Evolutionary conservation across 352 stramenopile genomes (phyloP), one percentile per base, ranked within the genome.

Genomic region (Phytophthora citricola): DNA sequence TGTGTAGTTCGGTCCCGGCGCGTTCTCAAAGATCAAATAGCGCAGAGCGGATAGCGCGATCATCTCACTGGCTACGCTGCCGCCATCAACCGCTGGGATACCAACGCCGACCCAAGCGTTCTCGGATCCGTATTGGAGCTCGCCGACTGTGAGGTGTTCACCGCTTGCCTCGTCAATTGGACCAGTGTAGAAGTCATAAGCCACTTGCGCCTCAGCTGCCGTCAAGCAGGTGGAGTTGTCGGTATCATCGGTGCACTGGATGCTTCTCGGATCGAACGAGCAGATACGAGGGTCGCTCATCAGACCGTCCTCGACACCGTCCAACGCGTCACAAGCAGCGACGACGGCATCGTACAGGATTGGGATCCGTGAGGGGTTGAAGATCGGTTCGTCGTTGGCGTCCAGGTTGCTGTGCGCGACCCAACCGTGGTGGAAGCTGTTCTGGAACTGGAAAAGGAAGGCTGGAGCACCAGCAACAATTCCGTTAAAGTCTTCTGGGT

Each of bases 391-490:
- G 20, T 70, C 12, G n/a, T 58, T 65, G 65, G 15, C 29, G 17
- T 54, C 47, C 29, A 64, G 22, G 36, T 78, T 81, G 41, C 69
- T 70, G 17, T 51, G 41, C 0, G 71, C 54, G 2, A 61, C 50
- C 66, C 66, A 79, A 5, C 27, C 71, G 46, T 79, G 71, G 49
- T 79, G 71, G 51, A 79, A 65, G 4, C 60, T 71, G 62, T 79
- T 79, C 49, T 79, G 71, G 52, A 78, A 71, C 43, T 63, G 50
- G 43, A 66, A 75, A 11, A 75, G 43, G 38, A 78, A 65, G 3
- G 71, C 71, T 7, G 71, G 71, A 4, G 71, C 71, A 2, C 71
- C 71, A 22, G 71, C 71, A 9, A 79, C 41, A 36, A 79, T 76
- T 22, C 67, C 71, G 15, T 79, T 63, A 24, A 76, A 79, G 63